Evolutionary conservation across 768 basidiomycete species (phyloP).

Genomic region (Artomyces pyxidatus): DNA sequence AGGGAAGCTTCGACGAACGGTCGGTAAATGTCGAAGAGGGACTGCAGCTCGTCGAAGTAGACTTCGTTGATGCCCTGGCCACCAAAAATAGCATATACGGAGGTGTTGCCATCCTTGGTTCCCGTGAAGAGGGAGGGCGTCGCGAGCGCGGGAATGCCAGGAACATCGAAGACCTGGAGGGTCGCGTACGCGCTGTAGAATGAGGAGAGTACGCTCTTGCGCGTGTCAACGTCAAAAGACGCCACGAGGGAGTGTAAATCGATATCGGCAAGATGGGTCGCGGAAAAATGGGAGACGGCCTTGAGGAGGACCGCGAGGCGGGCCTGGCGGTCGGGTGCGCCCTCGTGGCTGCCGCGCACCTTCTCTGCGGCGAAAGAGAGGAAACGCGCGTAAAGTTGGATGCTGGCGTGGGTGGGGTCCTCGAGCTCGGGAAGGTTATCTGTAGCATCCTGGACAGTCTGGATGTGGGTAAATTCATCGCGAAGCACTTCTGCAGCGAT

Average conservation of each 20-base stretch:
- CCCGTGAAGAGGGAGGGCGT: slow-evolving; percentile 64
- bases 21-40: slow-evolving; percentile 84
- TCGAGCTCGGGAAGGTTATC: slow-evolving; percentile 46
- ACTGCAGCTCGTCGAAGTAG: slow-evolving; percentile 93
- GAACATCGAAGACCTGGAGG: slow-evolving; percentile 48
- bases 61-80: slow-evolving; percentile 98
- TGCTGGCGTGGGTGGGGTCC: slow-evolving; percentile 51
- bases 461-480: slow-evolving; percentile 75
- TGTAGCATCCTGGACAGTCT: slow-evolving; percentile 48
- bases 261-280: slow-evolving; percentile 57
- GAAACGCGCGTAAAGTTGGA: slow-evolving; percentile 80
- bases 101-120: slow-evolving; percentile 52
- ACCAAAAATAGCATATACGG: slow-evolving; percentile 89
- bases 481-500: slow-evolving; percentile 86
- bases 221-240: slow-evolving; percentile 63
- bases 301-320: slow-evolving; percentile 63
- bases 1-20: slow-evolving; percentile 78
- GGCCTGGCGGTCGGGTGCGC: slow-evolving; percentile 29
- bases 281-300: slow-evolving; percentile 70
- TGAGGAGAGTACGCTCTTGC: slow-evolving; percentile 66
- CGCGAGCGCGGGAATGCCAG: slow-evolving; percentile 50
- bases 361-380: slow-evolving; percentile 66
- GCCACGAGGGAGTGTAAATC: slow-evolving; percentile 83
- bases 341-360: slow-evolving; percentile 47
- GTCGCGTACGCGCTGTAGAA: slow-evolving; percentile 73